phyloP scores from a whole-genome alignment of 2,329 filamentous ascomycete genomes.

The Colletotrichum eremochloae region DNA sequence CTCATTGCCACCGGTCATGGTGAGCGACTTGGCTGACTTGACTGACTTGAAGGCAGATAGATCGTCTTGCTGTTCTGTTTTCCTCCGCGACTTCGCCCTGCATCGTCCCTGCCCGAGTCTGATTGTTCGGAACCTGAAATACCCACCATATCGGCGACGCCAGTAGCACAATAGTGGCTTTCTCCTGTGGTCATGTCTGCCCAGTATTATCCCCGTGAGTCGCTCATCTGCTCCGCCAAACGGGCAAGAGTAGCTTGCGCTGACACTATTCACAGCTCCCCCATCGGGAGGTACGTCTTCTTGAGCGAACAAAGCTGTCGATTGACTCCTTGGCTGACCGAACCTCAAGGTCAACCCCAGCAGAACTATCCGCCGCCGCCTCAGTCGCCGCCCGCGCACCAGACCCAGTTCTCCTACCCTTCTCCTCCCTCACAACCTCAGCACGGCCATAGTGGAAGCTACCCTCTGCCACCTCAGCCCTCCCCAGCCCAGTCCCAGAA shows the following conservation, averaged over 20 bases:
- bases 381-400: constrained; percentile 61
- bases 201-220: constrained; percentile 41
- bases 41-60: constrained; percentile 28
- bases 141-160: neutral
- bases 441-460: constrained; percentile 45
- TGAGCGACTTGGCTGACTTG: neutral
- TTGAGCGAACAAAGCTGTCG: neutral
- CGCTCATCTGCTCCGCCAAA: constrained; percentile 20
- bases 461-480: constrained; percentile 50
- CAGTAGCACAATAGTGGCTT: neutral
- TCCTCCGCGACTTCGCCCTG: neutral
- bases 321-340: constrained; percentile 19
- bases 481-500: constrained; percentile 19
- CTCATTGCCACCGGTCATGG: constrained; percentile 18
- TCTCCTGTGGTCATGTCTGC: constrained; percentile 31
- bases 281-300: constrained; percentile 36
- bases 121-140: neutral
- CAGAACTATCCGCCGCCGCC: constrained; percentile 62
- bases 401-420: constrained; percentile 60
- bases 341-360: constrained; percentile 44
- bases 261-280: constrained; percentile 35
- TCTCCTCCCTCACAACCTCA: constrained; percentile 52
- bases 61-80: neutral
- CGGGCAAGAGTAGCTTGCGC: constrained; percentile 8
- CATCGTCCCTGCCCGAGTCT: neutral